Evolutionary conservation across 495 filamentous ascomycete genomes (phyloP).

Genomic region (Podospora didyma): DNA sequence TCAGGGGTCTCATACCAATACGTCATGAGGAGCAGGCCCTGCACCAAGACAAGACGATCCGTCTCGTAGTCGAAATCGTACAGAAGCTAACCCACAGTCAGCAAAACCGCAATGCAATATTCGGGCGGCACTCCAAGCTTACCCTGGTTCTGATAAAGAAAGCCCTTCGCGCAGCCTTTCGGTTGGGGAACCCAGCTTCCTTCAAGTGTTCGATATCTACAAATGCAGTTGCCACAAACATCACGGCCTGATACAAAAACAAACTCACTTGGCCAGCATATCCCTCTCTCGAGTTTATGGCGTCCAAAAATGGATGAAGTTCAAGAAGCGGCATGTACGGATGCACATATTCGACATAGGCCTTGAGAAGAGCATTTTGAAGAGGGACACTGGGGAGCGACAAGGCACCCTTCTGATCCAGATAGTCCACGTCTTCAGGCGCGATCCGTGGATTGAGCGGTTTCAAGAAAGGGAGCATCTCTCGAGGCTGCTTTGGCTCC

Average conservation of each 20-base stretch:
- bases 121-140: constrained; percentile 23
- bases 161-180: constrained; percentile 70
- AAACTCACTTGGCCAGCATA: constrained; percentile 65
- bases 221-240: constrained; percentile 77
- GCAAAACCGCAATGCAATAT: not conserved
- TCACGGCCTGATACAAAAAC: constrained; percentile 74
- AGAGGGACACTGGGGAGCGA: constrained; percentile 61
- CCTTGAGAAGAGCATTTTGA: constrained; percentile 68
- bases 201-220: constrained; percentile 67
- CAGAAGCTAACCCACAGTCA: constrained; percentile 40
- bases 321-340: constrained; percentile 88
- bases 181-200: constrained; percentile 62
- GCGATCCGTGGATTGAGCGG: constrained; percentile 63
- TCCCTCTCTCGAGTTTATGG: constrained; percentile 61
- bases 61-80: constrained; percentile 87
- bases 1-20: constrained; percentile 91
- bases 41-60: constrained; percentile 77
- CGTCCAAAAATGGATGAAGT: constrained; percentile 65
- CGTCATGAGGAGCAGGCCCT: constrained; percentile 79
- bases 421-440: constrained; percentile 70
- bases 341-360: constrained; percentile 79
- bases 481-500: not conserved
- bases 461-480: constrained; percentile 68
- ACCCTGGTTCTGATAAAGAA: constrained; percentile 80
- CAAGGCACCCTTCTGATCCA: constrained; percentile 71